Base-by-base conservation (phyloP, 1,139 yeast genomes). In the Pichia sp. region DNA sequence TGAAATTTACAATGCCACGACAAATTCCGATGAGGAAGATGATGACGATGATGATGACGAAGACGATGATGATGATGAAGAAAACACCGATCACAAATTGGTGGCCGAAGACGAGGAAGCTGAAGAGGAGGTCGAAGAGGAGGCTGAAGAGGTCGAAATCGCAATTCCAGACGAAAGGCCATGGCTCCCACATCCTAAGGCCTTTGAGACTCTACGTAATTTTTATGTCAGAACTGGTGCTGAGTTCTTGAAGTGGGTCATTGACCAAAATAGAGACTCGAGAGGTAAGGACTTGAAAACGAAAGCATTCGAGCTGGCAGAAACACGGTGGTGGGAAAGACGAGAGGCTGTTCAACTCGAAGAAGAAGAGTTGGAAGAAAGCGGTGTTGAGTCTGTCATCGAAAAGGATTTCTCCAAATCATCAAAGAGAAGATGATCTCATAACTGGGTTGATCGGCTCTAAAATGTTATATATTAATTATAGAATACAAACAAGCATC, bases 291-390 rank as follows among this genome's bases (percentile, higher is more conserved):
- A 88, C 62, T 78, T 93, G 68, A 90, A 91, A 72, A 85, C 87
- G 55, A 86, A 87, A 41, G 87, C 97, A 0, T 93, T 93, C 66
- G 97, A 90, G 60, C 71, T 91, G 56, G 86, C 95, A 67, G 96
- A 91, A 70, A 95, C 85, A 58, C 80, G 98, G 72, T 93, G 96
- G 95, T 93, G 98, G 98, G 98, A 93, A 67, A 85, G 98, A 73
- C 83, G 98, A 72, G 98, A 93, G 65, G 95, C 85, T 62, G 84
- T 91, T 23, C 83, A 96, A 64, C 77, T 82, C 41, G 87, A 89
- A 46, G 99, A 93, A 70, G 98, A 91, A 62, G 81, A 82, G 64
- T 72, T 88, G 65, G 98, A 91, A 69, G 96, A 89, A 60, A 96
- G 96, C 50, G 97, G 96, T 53, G 93, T 90, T 55, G 96, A 88